These are phyloP conservation scores for Ganoderma boninense DNA, from an alignment of 1,284 basidiomycete species.

Conservation along the genomic window DNA sequence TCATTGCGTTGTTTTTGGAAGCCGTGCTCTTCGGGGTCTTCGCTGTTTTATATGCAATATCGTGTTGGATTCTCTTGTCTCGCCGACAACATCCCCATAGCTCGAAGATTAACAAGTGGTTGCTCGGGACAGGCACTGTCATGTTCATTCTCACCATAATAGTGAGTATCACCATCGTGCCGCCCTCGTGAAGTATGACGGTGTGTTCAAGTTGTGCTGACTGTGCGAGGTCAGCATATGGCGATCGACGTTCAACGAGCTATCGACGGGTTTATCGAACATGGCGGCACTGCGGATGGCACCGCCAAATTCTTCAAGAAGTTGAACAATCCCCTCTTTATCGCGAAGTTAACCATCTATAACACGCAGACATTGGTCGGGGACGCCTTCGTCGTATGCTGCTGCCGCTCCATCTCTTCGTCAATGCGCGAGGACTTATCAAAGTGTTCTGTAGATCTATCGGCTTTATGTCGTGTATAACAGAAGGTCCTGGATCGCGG, in stretches of 20 bases:
- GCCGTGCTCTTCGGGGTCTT: slow-evolving; percentile 23
- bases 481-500: slow-evolving; percentile 2
- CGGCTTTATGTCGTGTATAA: slow-evolving; percentile 23
- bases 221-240: slow-evolving; percentile 13
- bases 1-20: slow-evolving; percentile 22
- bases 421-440: background rate
- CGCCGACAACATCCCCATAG: slow-evolving; percentile 4
- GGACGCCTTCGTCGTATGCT: slow-evolving; percentile 20
- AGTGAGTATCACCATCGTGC: slow-evolving; percentile 12
- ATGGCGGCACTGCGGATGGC: slow-evolving; percentile 10
- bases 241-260: slow-evolving; percentile 22
- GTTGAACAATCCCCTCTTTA: slow-evolving; percentile 12
- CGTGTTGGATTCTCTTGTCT: slow-evolving; percentile 27
- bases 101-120: slow-evolving; percentile 10
- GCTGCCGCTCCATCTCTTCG: background rate
- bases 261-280: slow-evolving; percentile 13
- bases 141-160: slow-evolving; percentile 26
- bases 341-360: slow-evolving; percentile 17
- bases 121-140: slow-evolving; percentile 19
- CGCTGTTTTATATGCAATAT: slow-evolving; percentile 23
- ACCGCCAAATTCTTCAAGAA: slow-evolving; percentile 10
- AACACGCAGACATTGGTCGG: slow-evolving; percentile 23
- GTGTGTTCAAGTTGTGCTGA: background rate
- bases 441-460: slow-evolving; percentile 9
- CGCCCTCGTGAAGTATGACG: background rate